Evolutionary conservation across 1,284 basidiomycete species (phyloP).

Genomic region (Cutaneotrichosporon sp.): DNA sequence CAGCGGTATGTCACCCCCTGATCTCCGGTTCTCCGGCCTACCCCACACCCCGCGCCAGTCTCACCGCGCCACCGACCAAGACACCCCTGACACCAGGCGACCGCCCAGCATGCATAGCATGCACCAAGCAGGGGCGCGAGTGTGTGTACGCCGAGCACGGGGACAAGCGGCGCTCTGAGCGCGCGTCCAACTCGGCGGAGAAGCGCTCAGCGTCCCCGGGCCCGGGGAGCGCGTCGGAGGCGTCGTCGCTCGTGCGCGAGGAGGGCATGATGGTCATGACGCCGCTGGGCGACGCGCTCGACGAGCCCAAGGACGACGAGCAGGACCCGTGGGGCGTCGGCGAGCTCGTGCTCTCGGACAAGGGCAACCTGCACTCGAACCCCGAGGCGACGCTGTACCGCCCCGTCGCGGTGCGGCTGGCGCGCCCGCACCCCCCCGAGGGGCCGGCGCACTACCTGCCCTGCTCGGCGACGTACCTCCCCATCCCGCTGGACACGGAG

Average conservation of each 20-base stretch:
- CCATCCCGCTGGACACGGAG: neutral
- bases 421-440: neutral
- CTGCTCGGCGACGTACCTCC: conserved; percentile 1
- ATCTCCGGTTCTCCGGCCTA: neutral
- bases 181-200: too few species aligned
- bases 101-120: conserved; percentile 4
- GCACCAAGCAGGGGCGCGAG: neutral
- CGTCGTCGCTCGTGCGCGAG: neutral
- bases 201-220: neutral
- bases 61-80: neutral
- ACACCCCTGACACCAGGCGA: neutral
- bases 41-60: neutral
- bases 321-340: neutral
- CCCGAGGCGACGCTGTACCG: conserved; percentile 2
- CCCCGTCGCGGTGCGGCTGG: neutral
- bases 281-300: neutral
- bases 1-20: neutral
- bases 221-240: neutral
- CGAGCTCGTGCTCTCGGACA: neutral
- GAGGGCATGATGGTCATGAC: neutral
- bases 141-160: neutral
- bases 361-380: conserved; percentile 1
- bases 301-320: neutral
- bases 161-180: neutral
- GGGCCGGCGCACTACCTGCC: conserved; percentile 1